Base-by-base conservation (phyloP, 176 grass and related monocot genomes). In the Oryza meridionalis region DNA sequence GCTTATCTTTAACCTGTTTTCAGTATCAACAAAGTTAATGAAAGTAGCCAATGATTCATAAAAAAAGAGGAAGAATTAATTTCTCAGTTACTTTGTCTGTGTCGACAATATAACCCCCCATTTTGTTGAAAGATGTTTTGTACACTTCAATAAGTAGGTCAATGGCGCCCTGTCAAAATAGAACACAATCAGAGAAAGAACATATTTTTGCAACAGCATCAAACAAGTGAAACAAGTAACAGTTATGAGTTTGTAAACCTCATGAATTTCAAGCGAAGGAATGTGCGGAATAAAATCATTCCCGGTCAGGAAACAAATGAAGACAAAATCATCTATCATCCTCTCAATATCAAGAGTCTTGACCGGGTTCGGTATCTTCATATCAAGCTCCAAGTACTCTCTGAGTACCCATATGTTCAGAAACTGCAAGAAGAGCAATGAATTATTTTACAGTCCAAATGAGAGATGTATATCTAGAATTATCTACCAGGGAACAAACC, bases 281-380 rank as follows among this genome's bases (percentile, higher is more conserved):
- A 98, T 82, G 27, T 83, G 85, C 7, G 92, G 87, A 82, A 98
- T 86, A 75, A 98, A 98, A 89, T 98, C 95, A 63, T 98, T 98
- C 88, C 95, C 95, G 9, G 75, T 77, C 79, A 98, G 77, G 59
- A 93, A 95, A 81, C 82, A 95, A 29, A 95, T 90, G 83, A 91
- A 90, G 11, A 98, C 84, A 25, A 93, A 95, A 55, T 98, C 96
- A 72, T 95, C 92, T 51, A 98, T 88, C 14, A 98, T 65, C 70
- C 87, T 85, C 66, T 95, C 92, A 0, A 90, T 76, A 53, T 91
- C 82, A 0, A 64, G 89, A 70, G 88, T 91, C 51, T 69, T 2
- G 35, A 77, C 32, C 6, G 78, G 70, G 69, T 88, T 78, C 29
- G 35, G 70, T 92, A 89, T 92, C 86, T 69, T 94, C 67, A 97